Conservation (phyloP, 2,329 filamentous ascomycete species). For the Stagonosporopsis chrysanthemi region DNA sequence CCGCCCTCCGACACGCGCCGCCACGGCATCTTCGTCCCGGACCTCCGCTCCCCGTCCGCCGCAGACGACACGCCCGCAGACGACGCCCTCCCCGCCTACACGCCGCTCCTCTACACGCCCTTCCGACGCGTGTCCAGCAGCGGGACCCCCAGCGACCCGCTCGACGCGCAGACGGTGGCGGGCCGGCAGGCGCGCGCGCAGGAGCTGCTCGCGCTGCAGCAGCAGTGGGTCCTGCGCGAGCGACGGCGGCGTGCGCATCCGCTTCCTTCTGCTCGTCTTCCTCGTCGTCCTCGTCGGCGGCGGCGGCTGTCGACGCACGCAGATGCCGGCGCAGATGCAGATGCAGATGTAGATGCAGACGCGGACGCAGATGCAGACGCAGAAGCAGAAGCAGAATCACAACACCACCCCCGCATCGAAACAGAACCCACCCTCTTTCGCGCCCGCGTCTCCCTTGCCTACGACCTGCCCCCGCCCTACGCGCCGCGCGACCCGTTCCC, state of each 20-base stretch:
- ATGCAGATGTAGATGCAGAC: not conserved
- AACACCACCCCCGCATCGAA: too few species aligned
- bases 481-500: not conserved
- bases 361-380: not conserved
- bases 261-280: not conserved
- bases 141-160: not conserved
- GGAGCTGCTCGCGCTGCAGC: not conserved
- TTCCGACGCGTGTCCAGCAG: not conserved
- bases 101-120: not conserved
- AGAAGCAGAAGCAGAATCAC: not conserved
- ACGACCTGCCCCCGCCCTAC: constrained; percentile 5
- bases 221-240: not conserved
- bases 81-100: not conserved
- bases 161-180: not conserved
- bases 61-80: not conserved
- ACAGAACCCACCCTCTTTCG: constrained; percentile 6
- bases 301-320: not conserved
- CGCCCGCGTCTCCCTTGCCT: not conserved
- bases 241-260: not conserved
- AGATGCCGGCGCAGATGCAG: not conserved
- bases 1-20: constrained; percentile 7
- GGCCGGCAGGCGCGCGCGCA: not conserved
- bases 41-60: not conserved
- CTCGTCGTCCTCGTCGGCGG: too few species aligned
- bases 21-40: constrained; percentile 5